Conservation (phyloP, 2,329 filamentous ascomycete species). For the Claviceps sorghi region DNA sequence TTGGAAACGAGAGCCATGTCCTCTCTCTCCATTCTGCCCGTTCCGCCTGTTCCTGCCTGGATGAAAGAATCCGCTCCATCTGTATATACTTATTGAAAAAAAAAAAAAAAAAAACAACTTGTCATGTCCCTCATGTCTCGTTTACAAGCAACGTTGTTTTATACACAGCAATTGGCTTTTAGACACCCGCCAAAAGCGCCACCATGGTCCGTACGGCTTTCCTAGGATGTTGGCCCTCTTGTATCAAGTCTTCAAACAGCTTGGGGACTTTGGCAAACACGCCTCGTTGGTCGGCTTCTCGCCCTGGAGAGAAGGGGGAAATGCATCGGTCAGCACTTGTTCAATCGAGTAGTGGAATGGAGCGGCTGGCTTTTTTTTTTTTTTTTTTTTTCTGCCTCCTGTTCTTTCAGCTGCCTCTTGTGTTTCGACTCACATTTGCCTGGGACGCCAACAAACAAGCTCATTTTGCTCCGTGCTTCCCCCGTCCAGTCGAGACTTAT, state of each 20-base stretch:
- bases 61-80: not conserved
- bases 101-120: not conserved
- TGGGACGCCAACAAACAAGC: slow-evolving; percentile 41
- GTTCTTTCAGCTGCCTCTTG: not conserved
- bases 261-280: slow-evolving; percentile 42
- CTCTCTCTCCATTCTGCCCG: not conserved
- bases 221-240: slow-evolving; percentile 38
- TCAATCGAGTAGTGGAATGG: not conserved
- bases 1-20: not conserved
- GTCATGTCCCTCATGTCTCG: slow-evolving; percentile 7
- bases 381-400: no score
- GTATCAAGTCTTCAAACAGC: slow-evolving; percentile 45
- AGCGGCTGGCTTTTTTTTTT: not conserved
- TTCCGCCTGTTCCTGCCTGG: not conserved
- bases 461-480: slow-evolving; percentile 47
- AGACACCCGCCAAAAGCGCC: slow-evolving; percentile 40
- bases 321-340: not conserved
- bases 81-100: not conserved
- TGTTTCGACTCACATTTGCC: slow-evolving; percentile 42
- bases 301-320: slow-evolving; percentile 31
- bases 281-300: slow-evolving; percentile 40
- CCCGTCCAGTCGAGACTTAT: slow-evolving; percentile 60
- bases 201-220: slow-evolving; percentile 44
- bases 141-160: slow-evolving; percentile 4
- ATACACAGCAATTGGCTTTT: slow-evolving; percentile 5